phyloP scores from a whole-genome alignment of 495 filamentous ascomycete species.

The Chaetomium cochliodes region DNA sequence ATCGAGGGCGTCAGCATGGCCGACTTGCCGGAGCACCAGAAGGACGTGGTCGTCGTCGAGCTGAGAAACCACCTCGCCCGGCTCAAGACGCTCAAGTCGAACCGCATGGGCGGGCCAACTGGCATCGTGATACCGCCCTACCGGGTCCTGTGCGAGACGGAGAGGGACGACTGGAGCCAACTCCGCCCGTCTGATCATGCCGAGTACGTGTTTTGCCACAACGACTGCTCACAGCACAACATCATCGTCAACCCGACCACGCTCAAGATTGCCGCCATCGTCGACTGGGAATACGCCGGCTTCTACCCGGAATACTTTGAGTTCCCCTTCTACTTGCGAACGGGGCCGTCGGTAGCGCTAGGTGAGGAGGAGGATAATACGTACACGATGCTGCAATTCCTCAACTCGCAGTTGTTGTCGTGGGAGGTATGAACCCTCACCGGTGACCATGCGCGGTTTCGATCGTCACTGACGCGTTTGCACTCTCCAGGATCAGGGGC shows the following conservation, averaged over 20 bases:
- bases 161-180: constrained; percentile 16
- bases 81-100: constrained; percentile 16
- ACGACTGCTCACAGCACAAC: constrained; percentile 22
- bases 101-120: constrained; percentile 17
- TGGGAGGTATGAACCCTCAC: constrained; percentile 3
- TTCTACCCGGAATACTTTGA: constrained; percentile 21
- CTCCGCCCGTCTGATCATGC: constrained; percentile 1
- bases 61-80: constrained; percentile 11
- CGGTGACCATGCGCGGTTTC: background rate
- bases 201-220: constrained; percentile 22
- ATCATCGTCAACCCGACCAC: constrained; percentile 21
- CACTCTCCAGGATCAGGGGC: background rate
- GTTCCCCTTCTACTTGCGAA: constrained; percentile 18
- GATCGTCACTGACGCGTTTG: background rate
- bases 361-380: constrained; percentile 21
- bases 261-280: constrained; percentile 19
- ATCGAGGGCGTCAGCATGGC: constrained; percentile 23
- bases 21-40: constrained; percentile 15
- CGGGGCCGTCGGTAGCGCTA: constrained; percentile 15
- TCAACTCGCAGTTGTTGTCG: constrained; percentile 14
- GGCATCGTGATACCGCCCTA: constrained; percentile 22
- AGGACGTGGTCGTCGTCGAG: constrained; percentile 12
- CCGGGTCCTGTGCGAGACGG: constrained; percentile 15
- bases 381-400: background rate
- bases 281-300: constrained; percentile 25